Evolutionary conservation across 169 alveolate genomes (phyloP), one percentile per base, ranked within the genome.

Genomic region (Plasmodium relictum): DNA sequence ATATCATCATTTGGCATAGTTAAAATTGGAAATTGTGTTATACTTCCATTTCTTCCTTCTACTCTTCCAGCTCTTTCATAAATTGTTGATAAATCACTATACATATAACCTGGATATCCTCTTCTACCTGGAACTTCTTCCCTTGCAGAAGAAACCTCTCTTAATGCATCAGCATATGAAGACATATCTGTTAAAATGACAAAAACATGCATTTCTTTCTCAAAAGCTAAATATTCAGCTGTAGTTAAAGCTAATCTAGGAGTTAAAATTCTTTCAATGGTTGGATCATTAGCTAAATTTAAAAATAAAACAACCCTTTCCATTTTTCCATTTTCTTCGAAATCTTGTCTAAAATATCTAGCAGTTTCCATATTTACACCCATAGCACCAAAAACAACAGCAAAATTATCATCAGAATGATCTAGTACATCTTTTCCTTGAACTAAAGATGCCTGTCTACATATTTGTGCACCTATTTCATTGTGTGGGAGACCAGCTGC

Each of bases 91-190:
- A 99, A 95, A 95, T 99, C 99, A 56, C 99, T 98, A 90, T 98
- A 98, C 99, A 99, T 98, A 96, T 99, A 99, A 71, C 99, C 99
- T 7, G 99, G 99, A 93, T 98, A 99, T 20, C 99, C 99, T 88
- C 99, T 95, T 88, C 99, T 97, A 10, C 99, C 99, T 48, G 99
- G 99, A 65, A 99, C 99, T 95, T 99, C 99, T 92, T 99, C 99
- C 92, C 99, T 97, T n/a, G 99, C 99, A 9, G 99, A 99, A 3
- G 99, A 98, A 68, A 99, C 99, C 95, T 98, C 99, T 91, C 99
- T 97, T 68, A 99, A 97, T 41, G 99, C 99, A 92, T 99, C 99
- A 24, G 99, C 99, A 85, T 99, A 99, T 9, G 99, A 97, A 22
- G 99, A 94, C 99, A 99, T 98, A 94, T 99, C 99, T 7, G 99